Conservation (phyloP, 306 rosid genomes). For the Casuarina equisetifolia region DNA sequence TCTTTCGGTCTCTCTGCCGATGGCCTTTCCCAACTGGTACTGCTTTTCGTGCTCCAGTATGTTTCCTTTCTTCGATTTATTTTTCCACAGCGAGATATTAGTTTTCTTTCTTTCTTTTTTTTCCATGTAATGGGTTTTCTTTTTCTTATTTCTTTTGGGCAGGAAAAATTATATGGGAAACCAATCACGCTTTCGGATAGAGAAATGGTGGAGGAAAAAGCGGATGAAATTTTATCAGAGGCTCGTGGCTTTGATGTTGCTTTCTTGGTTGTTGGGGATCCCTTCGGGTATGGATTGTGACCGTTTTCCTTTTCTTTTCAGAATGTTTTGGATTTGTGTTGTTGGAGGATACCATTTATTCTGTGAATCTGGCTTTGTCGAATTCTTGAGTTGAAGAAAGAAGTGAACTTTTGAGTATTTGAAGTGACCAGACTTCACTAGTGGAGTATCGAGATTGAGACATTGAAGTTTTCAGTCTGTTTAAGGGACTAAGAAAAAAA, state of each 20-base stretch:
- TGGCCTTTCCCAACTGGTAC: constrained; percentile 72
- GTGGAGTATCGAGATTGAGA: neutral
- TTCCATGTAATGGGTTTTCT: neutral
- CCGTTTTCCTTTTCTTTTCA: neutral
- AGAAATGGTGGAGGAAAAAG: constrained; percentile 88
- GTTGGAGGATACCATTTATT: neutral
- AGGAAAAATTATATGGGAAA: constrained; percentile 76
- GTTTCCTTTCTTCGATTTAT: neutral
- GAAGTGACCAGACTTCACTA: neutral
- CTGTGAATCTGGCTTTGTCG: neutral
- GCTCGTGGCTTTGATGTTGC: constrained; percentile 52
- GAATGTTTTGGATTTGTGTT: neutral
- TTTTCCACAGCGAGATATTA: neutral
- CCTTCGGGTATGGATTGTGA: constrained; percentile 46
- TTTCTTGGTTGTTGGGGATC: constrained; percentile 57
- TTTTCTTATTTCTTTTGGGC: neutral
- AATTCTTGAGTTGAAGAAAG: neutral
- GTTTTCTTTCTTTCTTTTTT: no score
- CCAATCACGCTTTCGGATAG: constrained; percentile 75
- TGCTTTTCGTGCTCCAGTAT: neutral
- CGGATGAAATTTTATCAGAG: constrained; percentile 38
- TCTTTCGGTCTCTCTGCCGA: constrained; percentile 77
- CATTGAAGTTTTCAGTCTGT: neutral
- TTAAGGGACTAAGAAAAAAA: neutral
- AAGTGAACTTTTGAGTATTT: neutral